Evolutionary conservation across 2,329 filamentous ascomycete species (phyloP), one percentile per base, ranked within the genome.

Genomic region (Colletotrichum salicis): DNA sequence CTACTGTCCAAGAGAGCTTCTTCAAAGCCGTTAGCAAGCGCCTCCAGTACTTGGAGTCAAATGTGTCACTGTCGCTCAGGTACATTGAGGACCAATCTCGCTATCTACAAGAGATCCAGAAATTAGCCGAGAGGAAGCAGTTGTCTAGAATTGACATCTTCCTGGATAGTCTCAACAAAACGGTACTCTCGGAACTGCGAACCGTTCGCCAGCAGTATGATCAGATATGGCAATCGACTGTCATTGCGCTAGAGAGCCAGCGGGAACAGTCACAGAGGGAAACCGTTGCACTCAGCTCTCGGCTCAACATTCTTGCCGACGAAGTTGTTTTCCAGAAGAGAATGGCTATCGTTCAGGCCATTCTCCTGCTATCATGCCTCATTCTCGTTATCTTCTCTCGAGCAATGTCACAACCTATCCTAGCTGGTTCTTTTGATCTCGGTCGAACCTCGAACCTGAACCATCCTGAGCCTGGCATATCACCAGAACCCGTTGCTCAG

Each of bases 31-130:
- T 98, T 10, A 94, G 95, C 74, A 98, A 98, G 81, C 93, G 96
- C 1, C 87, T 99, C 5, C 94, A 96, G 75, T 91, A 95, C 76
- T 90, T 98, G 8, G 96, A 99, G 81, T 90, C 94, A 19, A 99
- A 98, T 80, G 94, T 95, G 12, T 97, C 96, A 0, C 86, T 98
- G 12, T 97, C 95, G 0, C 86, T 98, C 10, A 94, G 97, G 77
- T 99, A 99, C 78, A 97, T 99, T 71, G 96, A 98, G 83, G 95
- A 97, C 71, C 96, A 98, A 80, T 98, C 96, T 4, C 92, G 91
- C 60, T 94, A 97, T 73, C 86, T 98, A 51, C 92, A 96, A 58
- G 94, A 98, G 75, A 94, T 94, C 0, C 94, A 98, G 74, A 90
- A 90, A 66, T 93, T 93, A 77, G 92, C 97, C 35, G 96, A 98